Conservation (phyloP, 805 yeast species). For the Wickerhamomyces kurtzmanii region DNA sequence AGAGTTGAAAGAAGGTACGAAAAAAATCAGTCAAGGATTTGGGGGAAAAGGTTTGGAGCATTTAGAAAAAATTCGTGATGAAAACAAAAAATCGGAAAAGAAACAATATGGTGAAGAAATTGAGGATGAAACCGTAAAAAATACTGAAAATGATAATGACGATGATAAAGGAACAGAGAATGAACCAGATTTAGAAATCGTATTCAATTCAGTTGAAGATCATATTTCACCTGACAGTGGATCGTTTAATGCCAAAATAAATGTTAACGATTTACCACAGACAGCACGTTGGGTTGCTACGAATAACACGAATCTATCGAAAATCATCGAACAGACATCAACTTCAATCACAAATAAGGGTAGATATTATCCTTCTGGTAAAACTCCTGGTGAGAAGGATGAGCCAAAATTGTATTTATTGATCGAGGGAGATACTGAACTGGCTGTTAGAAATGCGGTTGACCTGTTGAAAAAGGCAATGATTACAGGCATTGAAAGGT, state of each 20-base stretch:
- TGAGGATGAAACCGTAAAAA: slow-evolving; percentile 11
- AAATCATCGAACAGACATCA: slow-evolving; percentile 60
- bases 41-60: slow-evolving; percentile 89
- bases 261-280: slow-evolving; percentile 81
- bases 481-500: slow-evolving; percentile 44
- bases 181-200: slow-evolving; percentile 25
- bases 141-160: slow-evolving; percentile 10
- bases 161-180: slow-evolving; percentile 17
- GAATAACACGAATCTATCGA: slow-evolving; percentile 50
- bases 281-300: slow-evolving; percentile 71
- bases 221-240: slow-evolving; percentile 45
- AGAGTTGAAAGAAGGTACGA: slow-evolving; percentile 60
- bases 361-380: slow-evolving; percentile 55
- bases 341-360: slow-evolving; percentile 82
- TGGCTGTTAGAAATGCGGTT: slow-evolving; percentile 50
- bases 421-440: slow-evolving; percentile 64
- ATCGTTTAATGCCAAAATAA: slow-evolving; percentile 56
- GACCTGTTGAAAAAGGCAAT: slow-evolving; percentile 43
- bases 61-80: slow-evolving; percentile 52
- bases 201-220: slow-evolving; percentile 42
- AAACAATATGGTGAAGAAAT: slow-evolving; percentile 35
- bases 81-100: slow-evolving; percentile 38
- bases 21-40: slow-evolving; percentile 64
- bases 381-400: slow-evolving; percentile 40
- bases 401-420: slow-evolving; percentile 71